Base-by-base conservation (phyloP, 306 rosid species). In the Benincasa hispida region DNA sequence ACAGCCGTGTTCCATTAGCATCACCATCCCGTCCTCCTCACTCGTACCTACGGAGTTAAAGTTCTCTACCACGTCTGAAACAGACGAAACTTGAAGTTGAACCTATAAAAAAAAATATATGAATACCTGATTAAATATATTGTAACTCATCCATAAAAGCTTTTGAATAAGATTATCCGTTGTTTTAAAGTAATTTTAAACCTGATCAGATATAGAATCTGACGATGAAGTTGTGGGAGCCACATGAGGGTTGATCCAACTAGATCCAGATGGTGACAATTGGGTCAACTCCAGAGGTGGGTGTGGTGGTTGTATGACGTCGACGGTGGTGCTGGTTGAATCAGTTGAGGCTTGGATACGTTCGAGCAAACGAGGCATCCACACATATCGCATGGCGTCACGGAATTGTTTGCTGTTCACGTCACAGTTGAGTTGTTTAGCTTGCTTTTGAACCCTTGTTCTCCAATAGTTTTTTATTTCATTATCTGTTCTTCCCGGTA, bases 381-480 rank as follows among this genome's bases (percentile, higher is more conserved):
- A 94, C 2, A 84, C 89, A 53, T 69, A 79, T 73, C 93, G 93
- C 93, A 94, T 75, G 59, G 95, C 81, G 74, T 94, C 95, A 75
- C 91, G 92, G 67, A 94, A 94, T 76, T 87, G 83, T 69, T 94
- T 85, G 84, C 97, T 92, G 77, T 94, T 94, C 15, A 94, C 96
- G 72, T 92, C 95, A 78, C 92, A 94, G 39, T 88, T 91, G 63
- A 94, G 91, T 41, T 94, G 95, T 83, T 87, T 92, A 0, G 99
- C 99, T 61, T 86, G 99, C 90, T 92, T 94, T 79, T 92, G 93
- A 48, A 94, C 97, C 54, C 97, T 81, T 0, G 99, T 94, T 79
- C 99, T 90, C 99, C 99, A 94, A 45, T 89, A 94, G 78, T 94
- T 94, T 80, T 94, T 94, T 28, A 94, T 89, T 83, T 94, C 99